phyloP scores from a whole-genome alignment of 768 basidiomycete genomes.

The Russula sp. region DNA sequence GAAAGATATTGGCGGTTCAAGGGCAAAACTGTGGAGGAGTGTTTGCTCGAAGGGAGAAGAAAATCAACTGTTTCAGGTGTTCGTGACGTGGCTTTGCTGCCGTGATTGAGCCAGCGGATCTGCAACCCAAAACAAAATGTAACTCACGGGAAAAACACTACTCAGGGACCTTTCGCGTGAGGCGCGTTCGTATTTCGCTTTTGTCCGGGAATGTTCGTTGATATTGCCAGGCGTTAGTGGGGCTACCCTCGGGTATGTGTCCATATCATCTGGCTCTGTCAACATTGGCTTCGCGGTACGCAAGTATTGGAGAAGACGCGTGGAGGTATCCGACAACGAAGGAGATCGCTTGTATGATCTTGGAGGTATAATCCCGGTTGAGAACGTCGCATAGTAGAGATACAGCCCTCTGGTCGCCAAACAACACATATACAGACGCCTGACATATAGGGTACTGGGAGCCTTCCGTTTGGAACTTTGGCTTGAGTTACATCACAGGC shows the following conservation, averaged over 20 bases:
- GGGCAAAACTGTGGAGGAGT: slow-evolving; percentile 50
- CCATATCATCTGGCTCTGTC: too few relatives aligned
- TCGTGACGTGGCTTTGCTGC: too few relatives aligned
- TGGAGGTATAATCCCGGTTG: slow-evolving; percentile 70
- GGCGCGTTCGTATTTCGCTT: slow-evolving; percentile 47
- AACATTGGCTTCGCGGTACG: slow-evolving; percentile 66
- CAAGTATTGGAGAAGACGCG: slow-evolving; percentile 61
- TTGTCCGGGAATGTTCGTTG: too few relatives aligned
- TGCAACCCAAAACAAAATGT: too few relatives aligned
- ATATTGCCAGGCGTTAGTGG: too few relatives aligned
- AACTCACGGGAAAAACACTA: too few relatives aligned
- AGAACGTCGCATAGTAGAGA: slow-evolving; percentile 66
- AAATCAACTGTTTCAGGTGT: slow-evolving; percentile 56
- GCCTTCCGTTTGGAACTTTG: too few relatives aligned
- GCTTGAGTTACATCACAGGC: too few relatives aligned
- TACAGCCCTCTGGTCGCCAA: slow-evolving; percentile 51
- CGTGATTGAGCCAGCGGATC: not conserved
- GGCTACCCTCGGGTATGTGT: too few relatives aligned
- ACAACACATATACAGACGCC: not conserved
- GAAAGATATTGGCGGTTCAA: slow-evolving; percentile 46
- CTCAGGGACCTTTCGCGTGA: too few relatives aligned
- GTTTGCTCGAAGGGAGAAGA: slow-evolving; percentile 57
- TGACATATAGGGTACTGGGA: not conserved
- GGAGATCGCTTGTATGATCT: slow-evolving; percentile 65
- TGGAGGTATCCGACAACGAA: slow-evolving; percentile 35